Base-by-base conservation (phyloP, 2,329 filamentous ascomycete genomes). In the Fusarium tupiense region DNA sequence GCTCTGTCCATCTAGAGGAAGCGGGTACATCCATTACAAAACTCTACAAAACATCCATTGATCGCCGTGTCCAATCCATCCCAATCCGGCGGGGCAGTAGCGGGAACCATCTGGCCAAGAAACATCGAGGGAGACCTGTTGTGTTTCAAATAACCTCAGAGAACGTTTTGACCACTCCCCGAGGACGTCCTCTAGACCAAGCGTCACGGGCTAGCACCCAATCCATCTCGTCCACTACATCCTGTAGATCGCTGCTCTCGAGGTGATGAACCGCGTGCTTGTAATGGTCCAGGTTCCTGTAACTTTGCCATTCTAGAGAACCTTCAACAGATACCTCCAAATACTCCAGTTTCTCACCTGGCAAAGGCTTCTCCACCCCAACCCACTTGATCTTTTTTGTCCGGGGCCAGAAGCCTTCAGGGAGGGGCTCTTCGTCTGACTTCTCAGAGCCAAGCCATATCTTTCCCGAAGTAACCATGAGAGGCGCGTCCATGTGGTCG, bases 401-500 rank as follows among this genome's bases (percentile, higher is more conserved):
- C 8, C 1, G 8, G 5, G 16, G 35, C 57, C 19, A 38, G 17
- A 31, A 24, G 9, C 35, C 35, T 1, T 6, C 17, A 3, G 14
- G 16, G 5, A 50, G 8, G 17, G 3, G 19, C 3, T 33, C 16
- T 0, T 20, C 1, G 2, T 40, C 2, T n/a, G 16, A 14, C 17
- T 20, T 40, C 4, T 14, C 26, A 1, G 4, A 5, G 3, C 37
- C 22, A 14, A 66, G 37, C 64, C 61, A 59, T 0, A 59, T 19
- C 1, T 19, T 50, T 16, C 19, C 50, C 1, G 50, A 33, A 2
- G 3, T 3, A 4, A 59, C 13, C 1, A 2, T 1, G 1, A 66
- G 12, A 20, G 49, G 22, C 8, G 38, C 9, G 2, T 8, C 19
- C 16, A 67, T 22, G 29, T 9, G 3, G 11, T 67, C 50, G 1